These are phyloP conservation scores for Thalassiosira mediterranea DNA, from an alignment of 352 stramenopile species.

Conservation along the genomic window DNA sequence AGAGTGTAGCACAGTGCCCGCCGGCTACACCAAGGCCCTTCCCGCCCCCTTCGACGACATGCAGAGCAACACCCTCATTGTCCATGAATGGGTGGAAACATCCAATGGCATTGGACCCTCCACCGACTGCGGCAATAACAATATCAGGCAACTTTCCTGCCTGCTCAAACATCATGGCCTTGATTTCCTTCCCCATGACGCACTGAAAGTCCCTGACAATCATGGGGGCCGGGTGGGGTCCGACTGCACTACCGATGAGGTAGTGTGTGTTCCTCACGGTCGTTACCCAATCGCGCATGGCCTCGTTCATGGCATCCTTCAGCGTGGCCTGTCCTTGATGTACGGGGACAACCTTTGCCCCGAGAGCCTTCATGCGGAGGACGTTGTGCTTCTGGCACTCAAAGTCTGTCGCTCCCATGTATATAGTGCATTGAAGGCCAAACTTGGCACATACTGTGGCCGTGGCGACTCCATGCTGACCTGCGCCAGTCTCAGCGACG, in stretches of 20 bases:
- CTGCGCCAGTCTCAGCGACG: conserved; percentile 97
- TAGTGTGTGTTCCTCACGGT: conserved; percentile 98
- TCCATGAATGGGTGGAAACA: conserved; percentile 97
- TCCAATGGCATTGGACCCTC: conserved; percentile 98
- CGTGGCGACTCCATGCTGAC: conserved; percentile 97
- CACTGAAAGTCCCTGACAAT: conserved; percentile 98
- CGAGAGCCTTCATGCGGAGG: conserved; percentile 99
- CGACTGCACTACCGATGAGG: conserved; percentile 97
- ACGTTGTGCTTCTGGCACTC: conserved; percentile 97
- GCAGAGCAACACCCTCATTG: conserved; percentile 91
- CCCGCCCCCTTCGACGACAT: conserved; percentile 96
- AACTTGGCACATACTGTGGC: conserved; percentile 96
- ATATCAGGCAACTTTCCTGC: conserved; percentile 93
- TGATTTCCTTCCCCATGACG: conserved; percentile 94
- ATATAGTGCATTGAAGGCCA: conserved; percentile 95
- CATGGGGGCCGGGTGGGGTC: conserved; percentile 96
- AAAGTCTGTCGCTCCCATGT: conserved; percentile 99
- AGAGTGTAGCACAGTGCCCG: conserved; percentile 94
- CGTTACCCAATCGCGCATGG: conserved; percentile 98
- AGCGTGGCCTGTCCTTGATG: conserved; percentile 94
- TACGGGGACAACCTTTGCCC: conserved; percentile 97
- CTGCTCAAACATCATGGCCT: conserved; percentile 92
- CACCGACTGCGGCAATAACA: conserved; percentile 96
- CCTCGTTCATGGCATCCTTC: conserved; percentile 99
- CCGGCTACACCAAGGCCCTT: conserved; percentile 86